Base-by-base conservation (phyloP, 345 rosid genomes). In the Populus tremula region DNA sequence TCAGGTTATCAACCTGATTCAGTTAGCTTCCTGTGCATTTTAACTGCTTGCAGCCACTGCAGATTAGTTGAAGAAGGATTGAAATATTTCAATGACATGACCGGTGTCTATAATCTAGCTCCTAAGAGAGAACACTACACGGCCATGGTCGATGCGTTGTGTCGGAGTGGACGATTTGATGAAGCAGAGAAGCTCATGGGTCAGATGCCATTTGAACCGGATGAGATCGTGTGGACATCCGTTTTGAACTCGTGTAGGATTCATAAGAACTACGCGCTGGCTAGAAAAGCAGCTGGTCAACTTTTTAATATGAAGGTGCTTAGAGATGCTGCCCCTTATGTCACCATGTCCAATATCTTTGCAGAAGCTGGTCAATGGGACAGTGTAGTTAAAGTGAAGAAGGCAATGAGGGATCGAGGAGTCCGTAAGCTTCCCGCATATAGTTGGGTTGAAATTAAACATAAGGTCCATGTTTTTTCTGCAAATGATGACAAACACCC, bases 381-480 rank as follows among this genome's bases (percentile, higher is more conserved):
- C 23, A 82, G 79, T 7, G 99, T 92, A 0, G 72, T 87, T 27
- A 79, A 83, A 79, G 92, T 91, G 67, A 95, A 91, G 88, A 90
- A 85, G 78, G 94, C 90, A 2, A 91, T 93, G 98, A 89, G 90
- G 70, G 93, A 90, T 36, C 87, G 97, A 0, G 92, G 98, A 69
- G 84, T 95, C 35, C 86, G 81, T 69, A 95, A 95, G 84, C 86
- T 89, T 72, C 82, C 91, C 0, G 99, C 91, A 0, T 85, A 82
- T 76, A 95, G 99, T 82, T 95, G 97, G 99, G 93, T 93, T 64
- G 98, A 95, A 85, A 76, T 93, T 21, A 88, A 80, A 75, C 88
- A 87, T 65, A 84, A 80, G 84, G 82, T 84, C 59, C 93, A 95
- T 64, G 79, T 84, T 43, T 95, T 93, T 82, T 83, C 90, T 23